phyloP scores from a whole-genome alignment of 2,329 filamentous ascomycete genomes.

The Myriangium duriaei region DNA sequence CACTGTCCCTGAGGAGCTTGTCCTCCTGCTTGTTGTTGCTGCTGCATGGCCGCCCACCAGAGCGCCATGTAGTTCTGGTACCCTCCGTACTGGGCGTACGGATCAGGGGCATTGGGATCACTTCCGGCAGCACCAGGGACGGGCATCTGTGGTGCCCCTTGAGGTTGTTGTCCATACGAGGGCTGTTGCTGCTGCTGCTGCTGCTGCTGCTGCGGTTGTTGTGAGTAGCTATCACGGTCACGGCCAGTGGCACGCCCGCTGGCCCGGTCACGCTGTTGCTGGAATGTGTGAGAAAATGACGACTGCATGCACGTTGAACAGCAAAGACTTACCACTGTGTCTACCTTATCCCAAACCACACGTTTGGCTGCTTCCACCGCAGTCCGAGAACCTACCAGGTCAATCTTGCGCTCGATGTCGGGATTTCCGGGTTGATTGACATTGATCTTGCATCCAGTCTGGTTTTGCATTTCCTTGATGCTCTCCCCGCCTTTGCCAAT shows the following conservation, averaged over 20 bases:
- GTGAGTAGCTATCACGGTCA: conserved; percentile 24
- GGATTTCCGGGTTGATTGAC: conserved; percentile 70
- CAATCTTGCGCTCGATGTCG: conserved; percentile 75
- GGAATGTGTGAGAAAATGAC: conserved; percentile 1
- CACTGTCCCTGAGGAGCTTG: conserved; percentile 10
- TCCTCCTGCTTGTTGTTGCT: conserved; percentile 30
- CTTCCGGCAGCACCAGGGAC: conserved; percentile 29
- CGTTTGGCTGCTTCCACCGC: conserved; percentile 70
- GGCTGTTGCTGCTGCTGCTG: conserved; percentile 33
- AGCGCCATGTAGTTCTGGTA: conserved; percentile 69
- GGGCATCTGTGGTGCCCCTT: conserved; percentile 11
- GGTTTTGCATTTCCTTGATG: conserved; percentile 84
- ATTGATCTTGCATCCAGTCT: conserved; percentile 87
- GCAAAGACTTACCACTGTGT: conserved; percentile 45
- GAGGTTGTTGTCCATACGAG: conserved; percentile 12
- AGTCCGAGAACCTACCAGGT: conserved; percentile 64
- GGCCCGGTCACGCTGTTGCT: conserved; percentile 14
- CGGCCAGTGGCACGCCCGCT: conserved; percentile 13
- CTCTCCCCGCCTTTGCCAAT: conserved; percentile 89
- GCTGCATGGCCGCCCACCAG: conserved; percentile 62
- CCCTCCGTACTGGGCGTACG: conserved; percentile 69
- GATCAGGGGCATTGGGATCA: conserved; percentile 41
- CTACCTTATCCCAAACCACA: conserved; percentile 84
- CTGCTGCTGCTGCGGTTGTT: conserved; percentile 26
- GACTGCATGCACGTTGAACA: too few species aligned